Evolutionary conservation across 768 basidiomycete species (phyloP), one percentile per base, ranked within the genome.

Genomic region (Flagelloscypha sp.): DNA sequence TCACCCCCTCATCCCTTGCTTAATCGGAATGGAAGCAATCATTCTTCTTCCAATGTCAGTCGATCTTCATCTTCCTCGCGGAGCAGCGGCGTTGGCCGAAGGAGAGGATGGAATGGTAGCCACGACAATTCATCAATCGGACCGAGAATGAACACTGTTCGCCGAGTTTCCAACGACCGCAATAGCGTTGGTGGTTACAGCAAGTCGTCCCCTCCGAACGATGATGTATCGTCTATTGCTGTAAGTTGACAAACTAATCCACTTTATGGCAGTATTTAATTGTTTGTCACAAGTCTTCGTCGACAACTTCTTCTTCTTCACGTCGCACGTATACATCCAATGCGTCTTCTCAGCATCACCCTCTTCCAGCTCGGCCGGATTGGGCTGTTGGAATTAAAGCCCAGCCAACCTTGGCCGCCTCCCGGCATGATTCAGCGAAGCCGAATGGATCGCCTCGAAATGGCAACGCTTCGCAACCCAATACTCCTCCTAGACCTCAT

Each of bases 371-470:
- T 2, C 70, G 87, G 38, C 87, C 87, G 25, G 87, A 90, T 53
- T 90, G 88, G 87, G 86, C 87, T 12, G 83, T 89, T 4, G 84
- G 84, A 11, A 64, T 89, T 22, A 85, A 81, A 53, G 74, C 84
- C 0, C 79, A 84, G 41, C 77, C 79, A 19, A 82, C 75, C 9
- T 55, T 83, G 18, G 45, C 15, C 48, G 49, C 17, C 49, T 52
- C 5, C 36, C 41, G 27, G 40, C 44, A 25, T 23, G 20, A 19
- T 6, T 20, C 24, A 3, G 20, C 32, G 8, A 21, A 19, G 9
- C 13, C 32, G 7, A 19, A 23, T 15, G 20, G 19, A 7, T 20
- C 32, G 20, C 32, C 32, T 13, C 13, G 15, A 19, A 33, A 33
- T 23, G 25, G 24, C 22, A 47, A 11, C 42, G 58, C 51, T 46